Evolutionary conservation across 1,284 basidiomycete species (phyloP), one percentile per base, ranked within the genome.

Genomic region (Porphyrellus sp.): DNA sequence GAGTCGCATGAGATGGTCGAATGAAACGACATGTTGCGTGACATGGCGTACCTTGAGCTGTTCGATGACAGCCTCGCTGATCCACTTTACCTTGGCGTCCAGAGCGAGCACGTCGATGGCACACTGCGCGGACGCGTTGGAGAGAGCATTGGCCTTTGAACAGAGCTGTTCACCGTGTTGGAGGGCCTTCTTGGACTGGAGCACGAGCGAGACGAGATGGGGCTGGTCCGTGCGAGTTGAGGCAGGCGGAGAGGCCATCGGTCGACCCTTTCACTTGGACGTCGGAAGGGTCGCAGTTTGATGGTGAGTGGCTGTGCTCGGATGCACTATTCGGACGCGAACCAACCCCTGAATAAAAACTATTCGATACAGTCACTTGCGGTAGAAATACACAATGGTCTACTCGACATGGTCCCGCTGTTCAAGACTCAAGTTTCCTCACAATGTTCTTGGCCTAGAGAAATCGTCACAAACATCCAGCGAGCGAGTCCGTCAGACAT

Each of bases 121-220:
- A 37, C 74, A 73, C 57, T 81, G 79, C 0, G 85, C 79, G 3
- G 89, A 87, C 39, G 76, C 70, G 57, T 80, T 79, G 18, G 85
- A 80, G 23, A 84, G 68, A 1, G 70, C 61, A 59, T 85, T 81
- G 0, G 88, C 86, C 24, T 74, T 76, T 2, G 78, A 78, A 59
- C 89, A 91, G 6, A 90, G 75, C 46, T 83, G 78, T 68, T 90
- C 78, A 2, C 88, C 88, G 47, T 84, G 80, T 59, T 87, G 82
- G 5, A 91, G 76, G 0, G 86, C 89, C 60, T 86, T 87, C 76
- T 89, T 86, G 0, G 89, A 89, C 59, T 88, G 83, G 1, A 86
- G 69, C 8, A 88, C 85, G 9, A 91, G 78, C n/a, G 86, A 81
- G 33, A 86, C 78, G 21, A 91, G 78, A 55, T 85, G 77, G 8